Percentiles rank a stretch among this genome's conserved stretches.
Conservation (phyloP, 495 filamentous ascomycete species). For the Podospora conica region DNA sequence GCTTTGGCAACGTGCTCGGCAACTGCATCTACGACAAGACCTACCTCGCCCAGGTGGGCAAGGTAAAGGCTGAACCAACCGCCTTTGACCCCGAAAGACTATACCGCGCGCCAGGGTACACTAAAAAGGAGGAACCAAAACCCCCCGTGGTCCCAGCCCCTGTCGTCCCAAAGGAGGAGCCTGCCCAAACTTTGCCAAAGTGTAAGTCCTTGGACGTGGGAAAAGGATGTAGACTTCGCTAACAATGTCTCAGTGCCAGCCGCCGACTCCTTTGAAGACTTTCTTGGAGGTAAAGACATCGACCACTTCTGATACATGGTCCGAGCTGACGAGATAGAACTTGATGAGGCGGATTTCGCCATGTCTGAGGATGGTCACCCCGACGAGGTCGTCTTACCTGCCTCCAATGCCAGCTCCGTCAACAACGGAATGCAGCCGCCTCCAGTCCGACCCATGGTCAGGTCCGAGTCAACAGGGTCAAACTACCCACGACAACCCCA, state of each 20-base stretch:
- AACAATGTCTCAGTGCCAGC: background rate
- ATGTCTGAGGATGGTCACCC: slow-evolving; percentile 52
- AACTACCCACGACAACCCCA: slow-evolving; percentile 29
- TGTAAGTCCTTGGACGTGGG: background rate
- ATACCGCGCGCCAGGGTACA: slow-evolving; percentile 71
- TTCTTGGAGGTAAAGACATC: slow-evolving; percentile 60
- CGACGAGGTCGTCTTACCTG: slow-evolving; percentile 51
- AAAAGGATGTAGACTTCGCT: background rate
- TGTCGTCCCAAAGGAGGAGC: background rate
- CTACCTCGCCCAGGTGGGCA: slow-evolving; percentile 76
- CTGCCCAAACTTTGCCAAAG: background rate
- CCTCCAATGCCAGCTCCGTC: slow-evolving; percentile 11
- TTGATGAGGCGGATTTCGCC: slow-evolving; percentile 71
- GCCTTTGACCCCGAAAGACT: slow-evolving; percentile 71
- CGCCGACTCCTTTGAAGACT: slow-evolving; percentile 50
- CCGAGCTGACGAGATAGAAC: slow-evolving; percentile 36
- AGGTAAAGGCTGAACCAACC: slow-evolving; percentile 61
- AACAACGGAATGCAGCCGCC: slow-evolving; percentile 33
- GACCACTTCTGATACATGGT: background rate
- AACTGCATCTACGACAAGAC: slow-evolving; percentile 98
- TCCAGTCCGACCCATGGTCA: slow-evolving; percentile 25
- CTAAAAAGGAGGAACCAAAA: slow-evolving; percentile 49
- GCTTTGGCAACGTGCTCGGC: slow-evolving; percentile 91
- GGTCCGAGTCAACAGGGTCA: slow-evolving; percentile 22
- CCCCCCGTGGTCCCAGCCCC: background rate